A percentile compares a stretch with the other conserved stretches of the same genome.
Evolutionary conservation across 2,329 filamentous ascomycete species (phyloP).

Genomic region (Venturia asperata): DNA sequence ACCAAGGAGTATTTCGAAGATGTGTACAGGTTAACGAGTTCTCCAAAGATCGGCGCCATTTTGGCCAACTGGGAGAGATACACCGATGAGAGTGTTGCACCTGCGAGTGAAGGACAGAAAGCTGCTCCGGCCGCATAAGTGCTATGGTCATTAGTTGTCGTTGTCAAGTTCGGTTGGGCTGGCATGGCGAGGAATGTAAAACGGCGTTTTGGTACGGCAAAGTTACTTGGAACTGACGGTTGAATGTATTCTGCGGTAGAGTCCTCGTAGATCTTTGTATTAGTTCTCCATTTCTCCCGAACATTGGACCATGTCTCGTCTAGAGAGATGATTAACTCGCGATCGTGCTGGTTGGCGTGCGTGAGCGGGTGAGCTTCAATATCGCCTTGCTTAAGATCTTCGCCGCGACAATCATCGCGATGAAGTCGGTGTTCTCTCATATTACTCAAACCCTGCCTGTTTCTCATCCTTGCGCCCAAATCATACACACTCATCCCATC

Average conservation of each 20-base stretch:
- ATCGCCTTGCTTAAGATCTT: too few relatives aligned
- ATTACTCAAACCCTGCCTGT: too few relatives aligned
- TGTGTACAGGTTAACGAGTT: constrained; percentile 89
- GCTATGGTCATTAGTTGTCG: not conserved
- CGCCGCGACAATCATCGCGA: too few relatives aligned
- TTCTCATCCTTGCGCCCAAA: too few relatives aligned
- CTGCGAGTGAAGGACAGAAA: constrained; percentile 12
- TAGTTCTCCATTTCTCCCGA: not conserved
- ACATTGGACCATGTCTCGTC: not conserved
- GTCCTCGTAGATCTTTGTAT: not conserved
- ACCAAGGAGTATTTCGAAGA: constrained; percentile 99
- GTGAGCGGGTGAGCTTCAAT: too few relatives aligned
- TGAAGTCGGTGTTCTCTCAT: too few relatives aligned
- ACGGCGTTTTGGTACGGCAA: not conserved
- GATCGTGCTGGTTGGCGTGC: too few relatives aligned
- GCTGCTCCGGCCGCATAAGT: constrained; percentile 14
- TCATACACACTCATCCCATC: too few relatives aligned
- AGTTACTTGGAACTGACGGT: not conserved
- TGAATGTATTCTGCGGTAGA: not conserved
- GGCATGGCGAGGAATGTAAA: not conserved
- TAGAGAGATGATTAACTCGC: not conserved
- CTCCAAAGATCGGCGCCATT: constrained; percentile 65
- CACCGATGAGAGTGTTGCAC: constrained; percentile 25
- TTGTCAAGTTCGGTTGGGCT: not conserved
- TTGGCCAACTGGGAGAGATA: constrained; percentile 66